These are phyloP conservation scores for Ganoderma multipileum DNA, from an alignment of 1,284 basidiomycete species.

Conservation along the genomic window DNA sequence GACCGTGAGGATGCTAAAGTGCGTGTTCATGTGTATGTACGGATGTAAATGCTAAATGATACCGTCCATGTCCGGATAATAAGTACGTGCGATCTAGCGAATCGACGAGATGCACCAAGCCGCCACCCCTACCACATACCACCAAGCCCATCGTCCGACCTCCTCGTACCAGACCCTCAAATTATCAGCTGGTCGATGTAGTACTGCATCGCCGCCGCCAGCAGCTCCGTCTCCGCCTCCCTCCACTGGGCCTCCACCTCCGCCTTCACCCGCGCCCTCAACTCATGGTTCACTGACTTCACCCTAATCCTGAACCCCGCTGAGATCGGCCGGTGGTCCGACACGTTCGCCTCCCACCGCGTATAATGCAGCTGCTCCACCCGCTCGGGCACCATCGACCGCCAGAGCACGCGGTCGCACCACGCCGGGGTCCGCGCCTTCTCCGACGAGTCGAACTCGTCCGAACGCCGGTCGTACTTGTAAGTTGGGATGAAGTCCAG, in stretches of 20 bases:
- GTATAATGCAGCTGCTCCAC: constrained; percentile 72
- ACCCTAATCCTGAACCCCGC: constrained; percentile 76
- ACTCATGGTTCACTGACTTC: constrained; percentile 71
- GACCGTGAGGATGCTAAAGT: constrained; percentile 10
- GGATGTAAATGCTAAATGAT: not conserved
- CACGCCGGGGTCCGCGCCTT: constrained; percentile 92
- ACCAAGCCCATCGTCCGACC: not conserved
- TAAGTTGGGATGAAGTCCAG: constrained; percentile 91
- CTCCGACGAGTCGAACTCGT: constrained; percentile 87
- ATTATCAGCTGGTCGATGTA: constrained; percentile 50
- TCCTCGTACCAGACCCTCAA: constrained; percentile 18
- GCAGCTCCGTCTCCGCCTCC: constrained; percentile 58
- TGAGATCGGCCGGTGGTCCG: constrained; percentile 90
- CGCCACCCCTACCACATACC: not conserved
- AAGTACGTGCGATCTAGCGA: not conserved
- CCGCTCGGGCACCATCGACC: constrained; percentile 61
- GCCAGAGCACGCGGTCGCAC: constrained; percentile 95
- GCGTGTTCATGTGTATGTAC: not conserved
- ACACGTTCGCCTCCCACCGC: constrained; percentile 85
- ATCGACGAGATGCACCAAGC: not conserved
- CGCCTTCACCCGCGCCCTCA: constrained; percentile 59
- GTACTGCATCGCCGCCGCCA: constrained; percentile 60
- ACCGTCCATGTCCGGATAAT: constrained; percentile 2
- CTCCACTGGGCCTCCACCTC: constrained; percentile 67
- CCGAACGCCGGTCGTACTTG: constrained; percentile 88